Conservation (phyloP, 1,284 basidiomycete genomes). For the Leccinum olivaceoglutinosum region DNA sequence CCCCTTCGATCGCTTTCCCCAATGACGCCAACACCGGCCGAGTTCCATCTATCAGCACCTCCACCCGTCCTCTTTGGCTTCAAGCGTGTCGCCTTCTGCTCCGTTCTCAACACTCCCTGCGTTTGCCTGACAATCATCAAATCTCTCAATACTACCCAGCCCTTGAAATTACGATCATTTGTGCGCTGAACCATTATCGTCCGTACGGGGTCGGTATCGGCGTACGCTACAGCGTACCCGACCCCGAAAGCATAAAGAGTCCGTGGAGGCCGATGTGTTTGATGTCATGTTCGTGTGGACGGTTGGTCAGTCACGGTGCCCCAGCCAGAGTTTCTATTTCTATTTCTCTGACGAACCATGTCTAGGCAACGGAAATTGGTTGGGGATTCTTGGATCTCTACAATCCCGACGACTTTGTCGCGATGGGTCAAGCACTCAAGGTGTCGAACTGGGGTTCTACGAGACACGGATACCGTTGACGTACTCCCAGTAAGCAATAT, state of each 20-base stretch:
- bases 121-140: no score
- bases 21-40: no score
- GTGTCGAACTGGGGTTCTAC: slow-evolving; percentile 91
- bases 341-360: slow-evolving; percentile 3
- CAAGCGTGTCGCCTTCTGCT: no score
- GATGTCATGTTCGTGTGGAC: slow-evolving; percentile 49
- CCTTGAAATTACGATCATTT: slow-evolving; percentile 62
- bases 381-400: slow-evolving; percentile 90
- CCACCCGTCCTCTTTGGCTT: no score
- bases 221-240: slow-evolving; percentile 39
- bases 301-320: slow-evolving; percentile 32
- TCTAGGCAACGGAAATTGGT: slow-evolving; percentile 90
- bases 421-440: slow-evolving; percentile 86
- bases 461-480: slow-evolving; percentile 93
- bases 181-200: slow-evolving; percentile 44
- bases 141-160: no score
- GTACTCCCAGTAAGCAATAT: slow-evolving; percentile 68
- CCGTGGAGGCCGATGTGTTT: slow-evolving; percentile 64
- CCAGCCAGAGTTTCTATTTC: not conserved
- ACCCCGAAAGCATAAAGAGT: slow-evolving; percentile 65
- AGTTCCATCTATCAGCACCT: no score
- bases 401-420: slow-evolving; percentile 86
- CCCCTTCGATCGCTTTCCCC: no score
- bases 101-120: no score
- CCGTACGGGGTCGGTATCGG: slow-evolving; percentile 38